These are phyloP conservation scores for Jimgerdemannia lactiflua DNA, from an alignment of 192 early-diverging fungal genomes.

Conservation along the genomic window DNA sequence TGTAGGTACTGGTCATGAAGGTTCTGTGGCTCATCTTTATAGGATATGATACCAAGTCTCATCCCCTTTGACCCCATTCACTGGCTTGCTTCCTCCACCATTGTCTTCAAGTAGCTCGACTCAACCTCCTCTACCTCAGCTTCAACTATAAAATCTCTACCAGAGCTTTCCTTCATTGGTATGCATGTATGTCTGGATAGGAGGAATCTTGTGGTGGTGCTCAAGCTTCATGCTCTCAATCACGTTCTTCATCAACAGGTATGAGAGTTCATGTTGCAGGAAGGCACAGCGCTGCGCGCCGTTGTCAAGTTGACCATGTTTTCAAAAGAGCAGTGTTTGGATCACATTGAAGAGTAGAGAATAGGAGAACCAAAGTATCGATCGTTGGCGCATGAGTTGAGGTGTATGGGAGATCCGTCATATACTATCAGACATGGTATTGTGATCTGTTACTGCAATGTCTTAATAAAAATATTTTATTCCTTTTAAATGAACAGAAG, in stretches of 20 bases:
- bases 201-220: too few species aligned
- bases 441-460: too few species aligned
- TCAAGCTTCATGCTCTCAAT: too few species aligned
- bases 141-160: neutral
- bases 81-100: conserved; percentile 10
- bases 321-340: neutral
- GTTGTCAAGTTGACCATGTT: neutral
- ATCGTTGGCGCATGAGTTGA: too few species aligned
- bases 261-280: too few species aligned
- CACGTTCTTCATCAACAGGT: too few species aligned
- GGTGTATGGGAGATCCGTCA: too few species aligned
- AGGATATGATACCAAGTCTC: conserved; percentile 37
- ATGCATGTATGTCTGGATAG: conserved; percentile 35
- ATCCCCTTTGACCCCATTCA: conserved; percentile 18
- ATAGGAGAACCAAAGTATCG: neutral
- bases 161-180: conserved; percentile 39
- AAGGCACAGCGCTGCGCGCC: neutral
- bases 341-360: neutral
- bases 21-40: conserved; percentile 51
- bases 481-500: too few species aligned
- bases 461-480: too few species aligned
- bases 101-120: too few species aligned
- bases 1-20: conserved; percentile 39
- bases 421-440: too few species aligned
- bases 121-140: too few species aligned